Evolutionary conservation across 495 filamentous ascomycete species (phyloP).

Genomic region (Rhypophila decipiens): DNA sequence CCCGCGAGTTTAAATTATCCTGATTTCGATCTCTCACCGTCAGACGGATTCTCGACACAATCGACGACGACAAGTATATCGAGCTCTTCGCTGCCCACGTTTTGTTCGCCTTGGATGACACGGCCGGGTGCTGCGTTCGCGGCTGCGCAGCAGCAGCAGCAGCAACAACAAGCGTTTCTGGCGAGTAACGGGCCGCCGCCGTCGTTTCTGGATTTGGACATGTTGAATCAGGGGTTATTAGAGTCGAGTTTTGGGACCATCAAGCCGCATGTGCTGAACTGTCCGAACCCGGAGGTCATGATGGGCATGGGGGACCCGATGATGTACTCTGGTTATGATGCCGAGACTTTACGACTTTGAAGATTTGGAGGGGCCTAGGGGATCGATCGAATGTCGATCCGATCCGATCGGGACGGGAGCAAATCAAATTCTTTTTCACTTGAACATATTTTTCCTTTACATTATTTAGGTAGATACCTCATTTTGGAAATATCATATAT

Average conservation of each 20-base stretch:
- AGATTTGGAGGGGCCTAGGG: too few relatives aligned
- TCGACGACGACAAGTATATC: constrained; percentile 14
- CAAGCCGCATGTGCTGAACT: constrained; percentile 40
- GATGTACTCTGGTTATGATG: constrained; percentile 37
- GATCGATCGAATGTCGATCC: neutral
- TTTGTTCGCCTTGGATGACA: constrained; percentile 26
- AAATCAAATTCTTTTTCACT: too few relatives aligned
- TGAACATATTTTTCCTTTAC: too few relatives aligned
- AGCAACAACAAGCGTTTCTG: too few relatives aligned
- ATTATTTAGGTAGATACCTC: too few relatives aligned
- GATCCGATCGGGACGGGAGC: too few relatives aligned
- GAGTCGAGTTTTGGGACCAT: constrained; percentile 41
- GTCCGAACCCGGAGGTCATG: constrained; percentile 42
- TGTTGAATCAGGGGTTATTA: constrained; percentile 37
- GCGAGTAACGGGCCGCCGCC: constrained; percentile 4
- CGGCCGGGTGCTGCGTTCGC: constrained; percentile 27
- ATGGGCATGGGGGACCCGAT: constrained; percentile 45
- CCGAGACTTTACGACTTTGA: constrained; percentile 20
- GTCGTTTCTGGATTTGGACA: constrained; percentile 33
- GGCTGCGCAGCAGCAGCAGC: constrained; percentile 13
- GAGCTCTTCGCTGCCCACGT: constrained; percentile 3
- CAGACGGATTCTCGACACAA: constrained; percentile 27
- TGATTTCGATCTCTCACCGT: constrained; percentile 34
- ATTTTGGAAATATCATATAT: too few relatives aligned
- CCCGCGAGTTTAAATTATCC: constrained; percentile 39